Evolutionary conservation across 1,284 basidiomycete genomes (phyloP).

Genomic region (Caloboletus firmus): DNA sequence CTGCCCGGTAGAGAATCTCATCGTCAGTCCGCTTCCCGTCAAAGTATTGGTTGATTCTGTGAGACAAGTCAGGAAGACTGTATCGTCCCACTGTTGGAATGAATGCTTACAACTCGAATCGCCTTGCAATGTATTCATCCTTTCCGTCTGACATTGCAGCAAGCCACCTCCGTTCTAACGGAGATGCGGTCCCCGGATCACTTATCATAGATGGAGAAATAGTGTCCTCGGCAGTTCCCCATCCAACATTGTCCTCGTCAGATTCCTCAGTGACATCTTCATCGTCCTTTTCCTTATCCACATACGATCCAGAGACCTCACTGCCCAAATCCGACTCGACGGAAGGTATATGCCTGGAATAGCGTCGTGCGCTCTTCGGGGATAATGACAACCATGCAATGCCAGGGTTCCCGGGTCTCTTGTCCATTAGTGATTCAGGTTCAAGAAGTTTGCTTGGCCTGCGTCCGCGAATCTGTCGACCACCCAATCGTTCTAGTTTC

Average conservation of each 20-base stretch:
- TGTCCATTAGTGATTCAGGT: conserved; percentile 25
- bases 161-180: conserved; percentile 76
- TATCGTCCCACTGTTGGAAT: not conserved
- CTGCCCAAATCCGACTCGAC: conserved; percentile 45
- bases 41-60: conserved; percentile 78
- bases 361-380: conserved; percentile 48
- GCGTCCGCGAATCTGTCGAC: conserved; percentile 24
- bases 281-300: conserved; percentile 31
- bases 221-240: conserved; percentile 55
- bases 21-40: conserved; percentile 80
- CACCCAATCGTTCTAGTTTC: conserved; percentile 39
- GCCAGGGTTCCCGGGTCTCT: conserved; percentile 20
- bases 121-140: conserved; percentile 55
- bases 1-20: conserved; percentile 74
- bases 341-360: conserved; percentile 45
- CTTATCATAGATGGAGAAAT: conserved; percentile 67
- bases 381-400: conserved; percentile 50
- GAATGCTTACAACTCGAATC: conserved; percentile 65
- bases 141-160: conserved; percentile 81
- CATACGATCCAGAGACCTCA: conserved; percentile 34
- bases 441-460: conserved; percentile 26
- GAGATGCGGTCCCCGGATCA: conserved; percentile 80
- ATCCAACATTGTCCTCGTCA: conserved; percentile 42
- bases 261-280: conserved; percentile 39
- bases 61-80: conserved; percentile 8